A percentile compares a stretch with the other conserved stretches of the same genome.
These are phyloP conservation scores for Malus hybrid DNA, from an alignment of 331 rosid genomes.

Conservation along the genomic window DNA sequence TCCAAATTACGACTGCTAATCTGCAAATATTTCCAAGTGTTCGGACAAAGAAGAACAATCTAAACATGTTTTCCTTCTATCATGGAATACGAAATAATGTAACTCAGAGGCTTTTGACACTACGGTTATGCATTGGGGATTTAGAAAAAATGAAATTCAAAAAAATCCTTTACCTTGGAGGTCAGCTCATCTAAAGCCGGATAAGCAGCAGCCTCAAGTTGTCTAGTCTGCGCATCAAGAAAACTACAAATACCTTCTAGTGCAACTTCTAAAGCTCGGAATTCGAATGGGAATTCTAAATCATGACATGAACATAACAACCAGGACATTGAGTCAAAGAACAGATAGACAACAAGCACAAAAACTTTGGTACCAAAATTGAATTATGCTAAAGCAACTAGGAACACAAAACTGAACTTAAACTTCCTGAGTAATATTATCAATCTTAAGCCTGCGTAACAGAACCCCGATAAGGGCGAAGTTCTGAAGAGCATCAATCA, in stretches of 20 bases:
- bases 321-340: background rate
- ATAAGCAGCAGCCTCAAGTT: slow-evolving; percentile 64
- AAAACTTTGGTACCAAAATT: background rate
- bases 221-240: slow-evolving; percentile 81
- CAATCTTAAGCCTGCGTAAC: background rate
- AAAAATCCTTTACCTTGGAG: slow-evolving; percentile 49
- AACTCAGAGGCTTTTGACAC: background rate
- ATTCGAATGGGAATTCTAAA: slow-evolving; percentile 84
- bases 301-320: background rate
- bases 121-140: background rate
- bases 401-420: background rate
- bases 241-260: slow-evolving; percentile 76
- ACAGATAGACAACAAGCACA: background rate
- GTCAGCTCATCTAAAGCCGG: slow-evolving; percentile 94
- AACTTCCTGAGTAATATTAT: background rate
- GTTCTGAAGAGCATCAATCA: background rate
- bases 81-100: background rate
- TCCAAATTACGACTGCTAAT: slow-evolving; percentile 89
- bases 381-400: background rate
- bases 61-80: background rate
- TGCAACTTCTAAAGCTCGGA: slow-evolving; percentile 71
- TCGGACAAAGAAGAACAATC: background rate
- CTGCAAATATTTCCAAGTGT: slow-evolving; percentile 26
- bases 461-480: background rate
- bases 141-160: background rate